Conservation (phyloP, 2,329 filamentous ascomycete species). For the Fusarium coicis region DNA sequence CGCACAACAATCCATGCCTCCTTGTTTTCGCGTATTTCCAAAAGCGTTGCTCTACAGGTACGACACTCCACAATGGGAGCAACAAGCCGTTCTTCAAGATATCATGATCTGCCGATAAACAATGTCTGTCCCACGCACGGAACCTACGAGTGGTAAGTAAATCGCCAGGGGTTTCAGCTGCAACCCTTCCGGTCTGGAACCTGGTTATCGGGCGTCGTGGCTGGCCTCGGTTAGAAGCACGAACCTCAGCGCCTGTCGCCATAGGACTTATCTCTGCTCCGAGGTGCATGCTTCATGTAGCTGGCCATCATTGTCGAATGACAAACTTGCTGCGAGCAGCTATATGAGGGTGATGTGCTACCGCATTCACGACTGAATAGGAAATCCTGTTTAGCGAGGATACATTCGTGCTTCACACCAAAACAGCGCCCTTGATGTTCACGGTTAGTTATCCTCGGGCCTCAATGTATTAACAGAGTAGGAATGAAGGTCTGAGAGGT, state of each 20-base stretch:
- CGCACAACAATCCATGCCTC: not conserved
- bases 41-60: conserved; percentile 14
- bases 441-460: not conserved
- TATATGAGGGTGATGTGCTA: not conserved
- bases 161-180: conserved; percentile 29
- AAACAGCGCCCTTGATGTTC: not conserved
- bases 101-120: not conserved
- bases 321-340: conserved; percentile 14
- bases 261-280: conserved; percentile 24
- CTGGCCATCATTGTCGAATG: conserved; percentile 14
- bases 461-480: not conserved
- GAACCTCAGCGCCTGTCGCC: conserved; percentile 18
- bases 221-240: conserved; percentile 11
- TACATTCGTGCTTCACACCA: not conserved
- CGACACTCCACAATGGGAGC: conserved; percentile 16
- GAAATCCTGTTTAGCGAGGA: not conserved
- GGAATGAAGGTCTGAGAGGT: not conserved
- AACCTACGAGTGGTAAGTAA: conserved; percentile 19
- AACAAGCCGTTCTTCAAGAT: not conserved
- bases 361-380: not conserved
- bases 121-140: conserved; percentile 5
- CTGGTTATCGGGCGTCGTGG: conserved; percentile 13
- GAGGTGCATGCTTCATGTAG: conserved; percentile 10
- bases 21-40: not conserved
- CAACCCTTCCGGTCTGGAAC: conserved; percentile 4